Evolutionary conservation across 106 monocot species (phyloP), one percentile per base, ranked within the genome.

Genomic region (Platanthera zijinensis): DNA sequence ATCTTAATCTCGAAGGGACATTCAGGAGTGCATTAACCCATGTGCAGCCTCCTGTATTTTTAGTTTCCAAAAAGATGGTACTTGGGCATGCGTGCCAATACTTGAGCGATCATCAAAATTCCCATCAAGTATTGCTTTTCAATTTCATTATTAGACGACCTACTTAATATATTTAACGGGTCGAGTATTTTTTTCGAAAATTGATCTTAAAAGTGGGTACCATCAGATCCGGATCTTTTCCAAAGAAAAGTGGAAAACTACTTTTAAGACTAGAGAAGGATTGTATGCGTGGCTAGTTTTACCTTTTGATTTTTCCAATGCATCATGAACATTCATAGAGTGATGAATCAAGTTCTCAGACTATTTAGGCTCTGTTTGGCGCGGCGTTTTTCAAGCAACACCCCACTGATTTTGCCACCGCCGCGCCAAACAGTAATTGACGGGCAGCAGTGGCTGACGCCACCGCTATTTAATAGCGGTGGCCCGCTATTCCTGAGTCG

Each of bases 251-350:
- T 80, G 79, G 48, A 80, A 74, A 21, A 73, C 47, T 4, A 73
- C 73, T 7, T 80, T 74, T 61, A 74, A 80, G 14, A 80, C 72
- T 18, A 79, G 25, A 11, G 72, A 73, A 19, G 79, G 79, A 7
- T 73, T 80, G 28, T 74, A 80, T 9, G 73, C 62, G 25, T 73
- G 79, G 73, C 48, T 73, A 10, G 78, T 78, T 8, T 70, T 78
- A 70, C 69, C 78, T 0, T 78, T 71, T 70, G 70, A 70, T 4
- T 51, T 73, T 13, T 73, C 73, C 11, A 80, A 73, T 61, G 59
- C 56, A 0, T 73, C 79, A 7, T 57, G 49, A 3, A 54, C 75
- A 5, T 75, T 75, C 28, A 75, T 75, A 56, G 56, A 5, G 2
- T 56, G 1, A 75, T 75, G 75, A 75, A 75, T 15, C 14, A 54